Conservation (phyloP, 345 rosid species). For the Schrenkiella parvula region DNA sequence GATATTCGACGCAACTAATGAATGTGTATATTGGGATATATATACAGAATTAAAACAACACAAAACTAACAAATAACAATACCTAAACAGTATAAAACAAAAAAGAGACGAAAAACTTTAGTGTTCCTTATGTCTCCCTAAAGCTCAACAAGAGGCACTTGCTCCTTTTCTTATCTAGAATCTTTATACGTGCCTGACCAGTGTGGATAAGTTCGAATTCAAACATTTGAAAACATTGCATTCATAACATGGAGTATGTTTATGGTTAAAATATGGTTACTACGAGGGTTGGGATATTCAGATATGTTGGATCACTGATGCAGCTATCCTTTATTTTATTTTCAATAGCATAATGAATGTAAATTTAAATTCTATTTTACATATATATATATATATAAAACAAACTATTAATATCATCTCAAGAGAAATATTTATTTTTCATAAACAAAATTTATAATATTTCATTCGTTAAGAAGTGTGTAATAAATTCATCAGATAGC, state of each 20-base stretch:
- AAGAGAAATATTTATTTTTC: no score
- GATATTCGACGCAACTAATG: not conserved
- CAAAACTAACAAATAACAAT: not conserved
- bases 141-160: constrained; percentile 28
- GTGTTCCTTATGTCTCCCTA: constrained; percentile 25
- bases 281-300: not conserved
- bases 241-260: not conserved
- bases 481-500: no score
- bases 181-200: constrained; percentile 16
- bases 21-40: constrained; percentile 14
- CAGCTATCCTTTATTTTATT: not conserved
- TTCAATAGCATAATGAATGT: no score
- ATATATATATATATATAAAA: no score
- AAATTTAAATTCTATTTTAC: no score
- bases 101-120: not conserved
- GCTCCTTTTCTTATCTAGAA: constrained; percentile 18
- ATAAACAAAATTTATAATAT: no score
- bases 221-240: not conserved
- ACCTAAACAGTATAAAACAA: constrained; percentile 27
- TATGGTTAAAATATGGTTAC: not conserved
- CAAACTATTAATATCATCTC: no score
- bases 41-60: constrained; percentile 13
- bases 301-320: not conserved
- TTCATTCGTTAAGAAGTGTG: no score
- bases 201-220: constrained; percentile 10